Conservation (phyloP, 2,329 filamentous ascomycete genomes). For the Endocalyx cinctus region DNA sequence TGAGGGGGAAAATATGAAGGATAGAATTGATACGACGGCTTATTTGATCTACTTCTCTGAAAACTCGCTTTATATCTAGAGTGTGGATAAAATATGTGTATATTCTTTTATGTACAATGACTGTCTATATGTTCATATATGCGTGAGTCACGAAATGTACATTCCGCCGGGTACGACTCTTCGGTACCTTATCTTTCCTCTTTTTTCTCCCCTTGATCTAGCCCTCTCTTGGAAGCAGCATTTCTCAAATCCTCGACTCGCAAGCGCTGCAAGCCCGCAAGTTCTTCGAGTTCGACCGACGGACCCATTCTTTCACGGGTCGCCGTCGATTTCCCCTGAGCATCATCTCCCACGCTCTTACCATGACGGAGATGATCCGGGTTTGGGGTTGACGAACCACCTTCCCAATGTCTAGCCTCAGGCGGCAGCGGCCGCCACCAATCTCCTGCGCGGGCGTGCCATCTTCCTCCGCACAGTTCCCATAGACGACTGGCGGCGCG, state of each 20-base stretch:
- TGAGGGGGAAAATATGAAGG: too few relatives aligned
- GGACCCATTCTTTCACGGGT: constrained; percentile 28
- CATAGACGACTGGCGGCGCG: constrained; percentile 72
- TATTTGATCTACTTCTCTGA: too few relatives aligned
- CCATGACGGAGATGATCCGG: too few relatives aligned
- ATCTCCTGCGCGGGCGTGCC: constrained; percentile 60
- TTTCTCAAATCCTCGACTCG: constrained; percentile 25
- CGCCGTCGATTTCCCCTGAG: constrained; percentile 16
- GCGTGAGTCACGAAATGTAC: too few relatives aligned
- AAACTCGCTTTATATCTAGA: constrained; percentile 9
- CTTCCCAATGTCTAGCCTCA: constrained; percentile 66
- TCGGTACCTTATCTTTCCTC: too few relatives aligned
- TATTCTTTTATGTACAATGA: constrained; percentile 13
- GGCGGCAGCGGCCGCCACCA: constrained; percentile 67
- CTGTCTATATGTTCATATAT: too few relatives aligned
- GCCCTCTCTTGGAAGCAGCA: background rate
- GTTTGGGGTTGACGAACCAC: too few relatives aligned
- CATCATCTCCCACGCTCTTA: too few relatives aligned
- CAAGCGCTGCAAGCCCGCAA: constrained; percentile 35
- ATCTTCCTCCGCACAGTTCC: constrained; percentile 71
- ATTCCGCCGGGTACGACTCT: too few relatives aligned
- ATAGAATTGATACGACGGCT: too few relatives aligned
- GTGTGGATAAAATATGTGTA: constrained; percentile 10
- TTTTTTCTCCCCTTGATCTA: too few relatives aligned
- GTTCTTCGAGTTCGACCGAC: constrained; percentile 37